These are phyloP conservation scores for Venturiaceae sp. DNA, from an alignment of 2,329 filamentous ascomycete species.

Conservation along the genomic window DNA sequence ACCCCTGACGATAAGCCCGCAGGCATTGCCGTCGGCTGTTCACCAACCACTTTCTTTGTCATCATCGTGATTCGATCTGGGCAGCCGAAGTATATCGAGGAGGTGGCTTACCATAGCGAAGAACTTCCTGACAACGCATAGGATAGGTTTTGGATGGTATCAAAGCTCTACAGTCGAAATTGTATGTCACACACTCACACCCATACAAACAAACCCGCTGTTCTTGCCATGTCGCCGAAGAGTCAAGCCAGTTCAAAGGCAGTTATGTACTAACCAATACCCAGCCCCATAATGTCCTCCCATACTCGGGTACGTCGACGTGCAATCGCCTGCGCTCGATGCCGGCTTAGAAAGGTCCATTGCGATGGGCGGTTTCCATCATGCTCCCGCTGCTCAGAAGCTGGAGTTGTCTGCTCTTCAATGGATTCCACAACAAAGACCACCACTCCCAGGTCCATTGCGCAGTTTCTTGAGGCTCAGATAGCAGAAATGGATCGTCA, in stretches of 20 bases:
- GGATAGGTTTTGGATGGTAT: no score
- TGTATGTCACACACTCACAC: no score
- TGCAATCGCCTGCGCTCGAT: background rate
- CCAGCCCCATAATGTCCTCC: background rate
- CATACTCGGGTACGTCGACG: background rate
- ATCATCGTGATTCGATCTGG: no score
- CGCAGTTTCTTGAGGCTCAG: background rate
- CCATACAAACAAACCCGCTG: no score
- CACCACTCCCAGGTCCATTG: background rate
- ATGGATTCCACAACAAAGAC: background rate
- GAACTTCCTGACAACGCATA: no score
- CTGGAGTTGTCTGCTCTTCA: background rate
- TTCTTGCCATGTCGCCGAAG: no score
- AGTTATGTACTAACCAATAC: background rate
- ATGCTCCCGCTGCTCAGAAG: background rate
- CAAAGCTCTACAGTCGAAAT: no score
- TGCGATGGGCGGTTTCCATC: background rate
- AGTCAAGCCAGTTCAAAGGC: background rate
- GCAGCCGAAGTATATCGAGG: no score
- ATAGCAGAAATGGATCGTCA: conserved; percentile 16
- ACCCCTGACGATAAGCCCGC: background rate
- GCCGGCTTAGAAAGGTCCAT: background rate
- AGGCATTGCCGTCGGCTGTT: background rate
- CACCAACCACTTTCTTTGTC: no score
- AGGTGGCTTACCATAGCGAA: no score